phyloP scores from a whole-genome alignment of 2,329 filamentous ascomycete species.

The Fusarium irregulare region DNA sequence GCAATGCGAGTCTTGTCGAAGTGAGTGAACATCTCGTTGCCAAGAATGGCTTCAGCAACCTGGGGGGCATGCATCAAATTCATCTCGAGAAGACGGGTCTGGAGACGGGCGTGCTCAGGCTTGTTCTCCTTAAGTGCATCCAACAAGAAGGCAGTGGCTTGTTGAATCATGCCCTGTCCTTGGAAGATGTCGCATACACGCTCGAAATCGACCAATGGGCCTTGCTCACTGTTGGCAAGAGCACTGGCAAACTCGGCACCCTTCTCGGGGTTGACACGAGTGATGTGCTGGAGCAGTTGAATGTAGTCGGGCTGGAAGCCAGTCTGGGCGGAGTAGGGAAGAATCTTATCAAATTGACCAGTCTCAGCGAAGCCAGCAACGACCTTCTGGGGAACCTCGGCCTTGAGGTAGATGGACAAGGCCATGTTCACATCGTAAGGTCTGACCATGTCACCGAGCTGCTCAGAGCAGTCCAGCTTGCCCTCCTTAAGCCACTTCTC shows the following conservation, averaged over 20 bases:
- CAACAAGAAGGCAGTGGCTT: slow-evolving; percentile 96
- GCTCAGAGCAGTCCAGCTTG: slow-evolving; percentile 95
- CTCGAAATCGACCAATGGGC: slow-evolving; percentile 89
- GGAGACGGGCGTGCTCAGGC: slow-evolving; percentile 90
- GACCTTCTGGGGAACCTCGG: slow-evolving; percentile 91
- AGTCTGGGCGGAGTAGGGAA: slow-evolving; percentile 86
- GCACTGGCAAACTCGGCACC: slow-evolving; percentile 94
- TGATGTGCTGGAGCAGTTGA: slow-evolving; percentile 89
- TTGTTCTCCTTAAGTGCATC: slow-evolving; percentile 96
- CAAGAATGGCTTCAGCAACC: slow-evolving; percentile 96
- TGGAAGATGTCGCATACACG: slow-evolving; percentile 98
- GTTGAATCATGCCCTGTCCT: slow-evolving; percentile 96
- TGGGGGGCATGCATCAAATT: slow-evolving; percentile 96
- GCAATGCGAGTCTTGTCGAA: slow-evolving; percentile 94
- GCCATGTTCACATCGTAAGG: slow-evolving; percentile 90
- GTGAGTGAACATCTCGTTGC: slow-evolving; percentile 98
- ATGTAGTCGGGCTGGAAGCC: slow-evolving; percentile 98
- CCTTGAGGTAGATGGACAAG: slow-evolving; percentile 88
- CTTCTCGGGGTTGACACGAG: slow-evolving; percentile 91
- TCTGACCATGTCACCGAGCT: slow-evolving; percentile 93
- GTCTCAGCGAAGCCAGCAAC: slow-evolving; percentile 95
- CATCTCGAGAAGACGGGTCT: slow-evolving; percentile 97
- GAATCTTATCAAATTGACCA: slow-evolving; percentile 95
- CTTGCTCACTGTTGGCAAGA: slow-evolving; percentile 88
- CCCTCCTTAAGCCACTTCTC: slow-evolving; percentile 98